These are phyloP conservation scores for Anisodus acutangulus DNA, from an alignment of 257 asterid genomes.

Conservation along the genomic window DNA sequence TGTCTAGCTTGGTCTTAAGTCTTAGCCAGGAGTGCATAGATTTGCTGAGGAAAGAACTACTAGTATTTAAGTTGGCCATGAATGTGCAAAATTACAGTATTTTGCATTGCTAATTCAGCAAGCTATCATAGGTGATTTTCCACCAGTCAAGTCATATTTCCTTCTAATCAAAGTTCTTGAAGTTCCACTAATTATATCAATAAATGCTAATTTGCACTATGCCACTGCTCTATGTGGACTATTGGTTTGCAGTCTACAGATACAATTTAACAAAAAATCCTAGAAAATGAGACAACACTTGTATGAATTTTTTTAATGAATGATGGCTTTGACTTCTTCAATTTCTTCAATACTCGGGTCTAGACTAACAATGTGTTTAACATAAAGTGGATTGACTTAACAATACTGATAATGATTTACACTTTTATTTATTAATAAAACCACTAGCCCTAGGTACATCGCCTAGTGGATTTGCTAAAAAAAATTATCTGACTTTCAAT, in stretches of 20 bases:
- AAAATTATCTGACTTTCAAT: not conserved
- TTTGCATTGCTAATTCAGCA: too few species aligned
- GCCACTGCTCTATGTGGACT: not conserved
- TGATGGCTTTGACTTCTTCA: conserved; percentile 26
- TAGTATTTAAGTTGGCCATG: too few species aligned
- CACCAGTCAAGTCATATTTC: not conserved
- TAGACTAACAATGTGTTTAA: conserved; percentile 20
- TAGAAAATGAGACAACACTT: conserved; percentile 36
- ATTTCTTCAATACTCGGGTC: conserved; percentile 26
- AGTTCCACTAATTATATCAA: not conserved
- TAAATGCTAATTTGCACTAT: not conserved
- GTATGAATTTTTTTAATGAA: conserved; percentile 45
- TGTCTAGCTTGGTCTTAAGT: too few species aligned
- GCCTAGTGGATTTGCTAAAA: too few species aligned
- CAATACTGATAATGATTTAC: not conserved
- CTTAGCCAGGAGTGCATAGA: too few species aligned
- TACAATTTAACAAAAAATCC: not conserved
- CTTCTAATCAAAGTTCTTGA: not conserved
- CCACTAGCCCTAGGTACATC: too few species aligned
- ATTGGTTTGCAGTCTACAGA: not conserved
- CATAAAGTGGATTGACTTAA: conserved; percentile 42
- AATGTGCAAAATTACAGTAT: too few species aligned
- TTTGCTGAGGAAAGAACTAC: too few species aligned
- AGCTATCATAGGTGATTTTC: not conserved
- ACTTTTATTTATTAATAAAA: too few species aligned